Percentiles rank a stretch among this genome's conserved stretches.
Conservation (phyloP, 352 stramenopile species). For the Peronospora tabacina region DNA sequence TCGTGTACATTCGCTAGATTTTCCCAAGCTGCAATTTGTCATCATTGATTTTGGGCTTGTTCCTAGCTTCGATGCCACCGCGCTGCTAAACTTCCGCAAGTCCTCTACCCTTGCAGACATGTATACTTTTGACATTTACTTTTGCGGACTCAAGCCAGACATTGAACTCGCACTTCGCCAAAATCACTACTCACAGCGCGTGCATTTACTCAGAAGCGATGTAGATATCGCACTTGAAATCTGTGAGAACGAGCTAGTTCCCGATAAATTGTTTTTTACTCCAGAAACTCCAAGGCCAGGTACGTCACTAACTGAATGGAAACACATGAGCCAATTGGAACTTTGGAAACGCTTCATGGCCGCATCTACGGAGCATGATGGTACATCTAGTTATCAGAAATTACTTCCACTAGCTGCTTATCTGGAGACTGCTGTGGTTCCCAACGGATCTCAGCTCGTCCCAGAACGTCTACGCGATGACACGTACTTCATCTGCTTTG, state of each 20-base stretch:
- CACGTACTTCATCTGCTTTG: slow-evolving; percentile 75
- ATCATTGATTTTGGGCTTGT: slow-evolving; percentile 80
- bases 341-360: slow-evolving; percentile 65
- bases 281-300: slow-evolving; percentile 22
- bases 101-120: slow-evolving; percentile 46
- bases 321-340: slow-evolving; percentile 49
- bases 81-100: slow-evolving; percentile 71
- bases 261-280: slow-evolving; percentile 29
- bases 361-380: slow-evolving; percentile 26
- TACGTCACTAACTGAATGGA: slow-evolving; percentile 44
- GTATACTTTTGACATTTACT: slow-evolving; percentile 75
- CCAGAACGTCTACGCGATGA: slow-evolving; percentile 34
- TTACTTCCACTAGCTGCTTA: slow-evolving; percentile 52
- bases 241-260: slow-evolving; percentile 56
- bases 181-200: slow-evolving; percentile 38
- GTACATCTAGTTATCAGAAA: slow-evolving; percentile 34
- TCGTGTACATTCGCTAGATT: slow-evolving; percentile 51
- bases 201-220: slow-evolving; percentile 45
- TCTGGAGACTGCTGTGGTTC: slow-evolving; percentile 48
- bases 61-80: slow-evolving; percentile 66
- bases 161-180: slow-evolving; percentile 42
- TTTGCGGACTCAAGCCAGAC: slow-evolving; percentile 50
- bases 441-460: slow-evolving; percentile 33
- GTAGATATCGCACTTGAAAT: slow-evolving; percentile 55
- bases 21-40: slow-evolving; percentile 48